Evolutionary conservation across 1,139 yeast species (phyloP), one percentile per base, ranked within the genome.

Genomic region (Hyphopichia wangnamkhiaoensis): DNA sequence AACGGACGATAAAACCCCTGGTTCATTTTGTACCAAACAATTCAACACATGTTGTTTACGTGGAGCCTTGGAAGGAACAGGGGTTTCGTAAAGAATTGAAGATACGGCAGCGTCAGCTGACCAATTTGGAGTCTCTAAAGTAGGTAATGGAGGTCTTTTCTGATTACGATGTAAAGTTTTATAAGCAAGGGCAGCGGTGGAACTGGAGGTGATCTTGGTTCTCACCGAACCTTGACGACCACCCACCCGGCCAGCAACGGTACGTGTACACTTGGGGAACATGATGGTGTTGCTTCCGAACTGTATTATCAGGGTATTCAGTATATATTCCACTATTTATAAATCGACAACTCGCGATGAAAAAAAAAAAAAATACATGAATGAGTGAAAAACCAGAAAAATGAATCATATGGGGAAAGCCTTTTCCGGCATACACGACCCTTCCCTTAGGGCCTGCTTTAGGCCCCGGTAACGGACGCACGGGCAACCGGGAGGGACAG

Each of bases 21-120:
- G 98, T 68, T 93, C 98, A 66, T 93, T 91, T 67, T 93, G 98
- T 27, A 93, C 98, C 61, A 93, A 76, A 70, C 98, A 93, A 76
- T 93, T 94, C 62, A 93, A 75, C 34, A 93, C 95, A 56, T 93
- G 98, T 57, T 87, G 89, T 48, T 83, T 83, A 51, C 77, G 73
- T 30, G 90, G 88, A 3, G 80, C 78, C 40, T 65, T 75, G 5
- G 86, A 76, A 15, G 87, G 84, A 19, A 81, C 68, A 42, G 98
- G 98, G 5, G 96, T 89, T 64, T 93, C 98, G 65, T 91, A 93
- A 50, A 93, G 73, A 50, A 93, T 93, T 14, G 97, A 89, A 9
- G 96, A 86, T 37, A 93, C 96, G 8, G 98, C 98, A 31, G 96
- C 88, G 52, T 88, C 88, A 21, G 96, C 95, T 25, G 95, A 85